A percentile compares a stretch with the other conserved stretches of the same genome.
phyloP scores from a whole-genome alignment of 2,329 filamentous ascomycete species.

The Lecanicillium sp. region DNA sequence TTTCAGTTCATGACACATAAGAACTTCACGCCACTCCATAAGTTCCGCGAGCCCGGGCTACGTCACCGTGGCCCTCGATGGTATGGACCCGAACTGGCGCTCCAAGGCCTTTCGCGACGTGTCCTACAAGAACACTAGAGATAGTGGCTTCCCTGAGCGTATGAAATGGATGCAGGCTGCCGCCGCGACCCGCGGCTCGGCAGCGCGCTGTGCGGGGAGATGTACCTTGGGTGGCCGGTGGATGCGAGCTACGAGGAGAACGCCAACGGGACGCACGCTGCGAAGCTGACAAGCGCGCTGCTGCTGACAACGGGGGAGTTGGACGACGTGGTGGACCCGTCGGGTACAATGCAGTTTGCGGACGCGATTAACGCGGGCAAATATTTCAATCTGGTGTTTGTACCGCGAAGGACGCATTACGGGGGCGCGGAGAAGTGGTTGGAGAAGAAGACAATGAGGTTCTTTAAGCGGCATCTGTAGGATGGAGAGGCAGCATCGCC shows the following conservation, averaged over 20 bases:
- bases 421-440: background rate
- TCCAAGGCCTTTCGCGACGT: slow-evolving; percentile 25
- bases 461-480: slow-evolving; percentile 1
- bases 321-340: slow-evolving; percentile 26
- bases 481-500: background rate
- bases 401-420: slow-evolving; percentile 19
- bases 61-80: slow-evolving; percentile 24
- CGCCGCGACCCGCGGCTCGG: slow-evolving; percentile 25
- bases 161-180: slow-evolving; percentile 23
- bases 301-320: slow-evolving; percentile 26
- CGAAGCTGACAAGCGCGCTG: slow-evolving; percentile 22
- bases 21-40: slow-evolving; percentile 17
- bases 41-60: slow-evolving; percentile 24
- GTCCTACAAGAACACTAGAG: slow-evolving; percentile 25
- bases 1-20: slow-evolving; percentile 21
- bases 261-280: slow-evolving; percentile 24
- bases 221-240: slow-evolving; percentile 28
- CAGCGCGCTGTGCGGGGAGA: slow-evolving; percentile 27
- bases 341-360: slow-evolving; percentile 24
- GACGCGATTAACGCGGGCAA: slow-evolving; percentile 24
- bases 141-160: slow-evolving; percentile 24
- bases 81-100: slow-evolving; percentile 27
- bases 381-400: slow-evolving; percentile 25
- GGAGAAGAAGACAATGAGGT: background rate
- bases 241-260: slow-evolving; percentile 24